Conservation (phyloP, 768 basidiomycete genomes). For the Leccinum sublutescens region DNA sequence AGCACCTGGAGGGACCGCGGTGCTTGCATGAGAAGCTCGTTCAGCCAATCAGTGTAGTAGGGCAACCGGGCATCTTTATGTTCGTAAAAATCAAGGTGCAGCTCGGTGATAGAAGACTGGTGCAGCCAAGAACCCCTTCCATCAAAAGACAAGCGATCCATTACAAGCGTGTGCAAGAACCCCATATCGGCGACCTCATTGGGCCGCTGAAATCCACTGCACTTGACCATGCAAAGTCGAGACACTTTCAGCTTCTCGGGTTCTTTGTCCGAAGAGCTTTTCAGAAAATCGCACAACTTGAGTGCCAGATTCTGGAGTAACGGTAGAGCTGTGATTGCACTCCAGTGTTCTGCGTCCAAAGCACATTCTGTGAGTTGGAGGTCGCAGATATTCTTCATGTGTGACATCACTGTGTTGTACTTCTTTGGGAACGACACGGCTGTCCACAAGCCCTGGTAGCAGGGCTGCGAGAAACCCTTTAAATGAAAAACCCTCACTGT, state of each 20-base stretch:
- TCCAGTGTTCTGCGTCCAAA: slow-evolving; percentile 18
- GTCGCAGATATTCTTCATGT: slow-evolving; percentile 19
- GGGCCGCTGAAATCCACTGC: neutral
- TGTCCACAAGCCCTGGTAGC: neutral
- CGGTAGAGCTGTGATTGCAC: slow-evolving; percentile 7
- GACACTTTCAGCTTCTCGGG: neutral
- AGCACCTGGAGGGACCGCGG: neutral
- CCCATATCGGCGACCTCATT: neutral
- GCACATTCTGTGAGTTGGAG: slow-evolving; percentile 9
- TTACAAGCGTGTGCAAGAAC: neutral
- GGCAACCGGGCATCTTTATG: neutral
- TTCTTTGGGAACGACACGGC: neutral
- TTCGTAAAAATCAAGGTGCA: neutral
- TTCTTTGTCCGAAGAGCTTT: neutral
- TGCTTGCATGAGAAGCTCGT: neutral
- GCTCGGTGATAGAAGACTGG: neutral
- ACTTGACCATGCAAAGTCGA: neutral
- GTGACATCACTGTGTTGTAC: neutral
- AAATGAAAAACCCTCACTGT: slow-evolving; percentile 3
- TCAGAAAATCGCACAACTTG: neutral
- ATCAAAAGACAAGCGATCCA: neutral
- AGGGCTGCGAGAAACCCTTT: neutral
- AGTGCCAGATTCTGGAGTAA: slow-evolving; percentile 22
- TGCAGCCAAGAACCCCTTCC: neutral
- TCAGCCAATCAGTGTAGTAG: neutral